A percentile compares a stretch with the other conserved stretches of the same genome.
These are phyloP conservation scores for Fraxinus ornus DNA, from an alignment of 305 asterid species.

Conservation along the genomic window DNA sequence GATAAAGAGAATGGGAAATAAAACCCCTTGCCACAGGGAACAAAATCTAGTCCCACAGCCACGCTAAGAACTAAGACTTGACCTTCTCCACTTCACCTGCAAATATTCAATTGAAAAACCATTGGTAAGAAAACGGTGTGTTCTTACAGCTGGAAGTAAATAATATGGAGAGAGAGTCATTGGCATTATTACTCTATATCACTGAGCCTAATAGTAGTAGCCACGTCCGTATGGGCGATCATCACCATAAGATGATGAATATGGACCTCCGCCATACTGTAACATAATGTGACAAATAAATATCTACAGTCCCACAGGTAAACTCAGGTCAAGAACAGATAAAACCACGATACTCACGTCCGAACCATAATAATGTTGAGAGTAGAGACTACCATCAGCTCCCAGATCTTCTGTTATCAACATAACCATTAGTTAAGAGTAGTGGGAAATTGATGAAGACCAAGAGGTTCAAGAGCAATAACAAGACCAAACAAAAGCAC, in stretches of 20 bases:
- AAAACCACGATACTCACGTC: constrained; percentile 38
- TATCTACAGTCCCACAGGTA: constrained; percentile 3
- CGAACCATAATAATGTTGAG: constrained; percentile 42
- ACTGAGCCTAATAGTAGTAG: constrained; percentile 38
- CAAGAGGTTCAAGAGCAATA: background rate
- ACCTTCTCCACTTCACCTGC: constrained; percentile 23
- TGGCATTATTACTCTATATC: constrained; percentile 30
- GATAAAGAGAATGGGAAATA: background rate
- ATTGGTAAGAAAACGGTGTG: constrained; percentile 7
- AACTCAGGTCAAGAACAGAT: constrained; percentile 5
- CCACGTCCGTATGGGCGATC: constrained; percentile 46
- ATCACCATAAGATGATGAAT: constrained; percentile 40
- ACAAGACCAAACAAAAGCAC: constrained; percentile 2
- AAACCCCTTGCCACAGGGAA: constrained; percentile 14
- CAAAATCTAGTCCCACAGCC: constrained; percentile 8
- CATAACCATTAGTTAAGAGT: constrained; percentile 1
- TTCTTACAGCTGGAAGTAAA: constrained; percentile 17
- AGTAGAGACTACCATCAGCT: constrained; percentile 29
- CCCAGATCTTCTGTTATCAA: constrained; percentile 33
- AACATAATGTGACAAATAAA: constrained; percentile 22
- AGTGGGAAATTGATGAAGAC: constrained; percentile 6
- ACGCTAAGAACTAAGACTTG: constrained; percentile 17
- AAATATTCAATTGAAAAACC: constrained; percentile 18
- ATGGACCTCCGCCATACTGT: constrained; percentile 42
- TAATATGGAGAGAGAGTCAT: background rate